Evolutionary conservation across 2,329 filamentous ascomycete genomes (phyloP), one percentile per base, ranked within the genome.

Genomic region (Rosellinia necatrix): DNA sequence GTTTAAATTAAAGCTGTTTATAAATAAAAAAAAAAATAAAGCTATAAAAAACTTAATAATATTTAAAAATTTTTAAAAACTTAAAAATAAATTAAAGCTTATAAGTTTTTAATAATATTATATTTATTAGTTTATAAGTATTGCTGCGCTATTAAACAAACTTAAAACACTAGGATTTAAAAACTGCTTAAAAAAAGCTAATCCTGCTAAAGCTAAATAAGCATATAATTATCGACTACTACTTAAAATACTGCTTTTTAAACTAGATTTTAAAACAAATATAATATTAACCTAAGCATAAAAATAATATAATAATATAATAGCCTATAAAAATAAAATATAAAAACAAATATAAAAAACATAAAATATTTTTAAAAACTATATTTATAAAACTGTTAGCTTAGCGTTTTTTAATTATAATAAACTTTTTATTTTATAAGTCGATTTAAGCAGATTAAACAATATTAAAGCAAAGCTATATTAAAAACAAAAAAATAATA

Each of bases 141-240:
- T 44, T 32, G 1, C 6, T 22, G 6, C 2, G 1, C 25, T 47
- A 6, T 35, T 37, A 12, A 47, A 35, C 15, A 25, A 35, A 17
- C 13, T 47, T 24, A 47, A 47, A 35, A 47, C 6, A 2, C 9
- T 47, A 25, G 35, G 7, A 9, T 47, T 47, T 47, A 47, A 47
- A 35, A 35, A 35, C 15, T 47, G 7, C 9, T 47, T 47, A n/a
- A 47, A 47, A 19, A 47, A 47, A 47, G n/a, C 30, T 25, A 47
- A 47, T 10, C 5, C 27, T 6, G 27, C 4, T 12, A 10, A 47
- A 27, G n/a, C 2, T 2, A 1, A 27, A 47, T 47, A 47, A 35
- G 30, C 30, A 6, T 13, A 47, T 17, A 47, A 27, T 7, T 37
- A 37, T 47, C 17, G 17, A 7, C 7, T 47, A 19, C 7, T 37